Percentiles rank a stretch among this genome's conserved stretches.
phyloP scores from a whole-genome alignment of 2,329 filamentous ascomycete species.

The Chaetomiaceae sp. region DNA sequence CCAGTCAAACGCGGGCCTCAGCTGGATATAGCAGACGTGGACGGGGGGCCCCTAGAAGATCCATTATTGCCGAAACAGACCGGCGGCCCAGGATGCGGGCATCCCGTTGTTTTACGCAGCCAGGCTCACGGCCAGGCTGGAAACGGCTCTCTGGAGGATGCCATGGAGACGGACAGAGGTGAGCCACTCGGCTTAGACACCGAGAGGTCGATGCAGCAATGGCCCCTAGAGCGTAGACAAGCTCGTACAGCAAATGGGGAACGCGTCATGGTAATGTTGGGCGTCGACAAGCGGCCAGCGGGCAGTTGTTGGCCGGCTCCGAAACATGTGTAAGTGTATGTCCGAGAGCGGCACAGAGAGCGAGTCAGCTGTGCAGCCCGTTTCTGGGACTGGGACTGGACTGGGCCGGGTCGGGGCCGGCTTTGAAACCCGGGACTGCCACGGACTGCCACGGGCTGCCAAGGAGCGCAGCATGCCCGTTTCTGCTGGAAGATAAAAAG shows the following conservation, averaged over 20 bases:
- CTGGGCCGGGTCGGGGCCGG: conserved; percentile 2
- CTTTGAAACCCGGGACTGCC: conserved; percentile 20
- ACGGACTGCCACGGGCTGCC: neutral
- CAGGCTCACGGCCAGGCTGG: conserved; percentile 7
- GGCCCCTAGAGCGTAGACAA: neutral
- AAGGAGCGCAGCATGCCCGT: neutral
- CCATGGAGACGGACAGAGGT: neutral
- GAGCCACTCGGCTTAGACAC: conserved; percentile 4
- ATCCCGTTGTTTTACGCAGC: conserved; percentile 3
- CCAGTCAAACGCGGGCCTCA: conserved; percentile 1
- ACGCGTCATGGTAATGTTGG: neutral
- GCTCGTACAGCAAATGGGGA: neutral
- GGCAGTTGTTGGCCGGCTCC: conserved; percentile 14
- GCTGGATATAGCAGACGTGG: conserved; percentile 11
- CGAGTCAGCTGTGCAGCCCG: conserved; percentile 7
- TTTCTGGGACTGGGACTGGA: conserved; percentile 9
- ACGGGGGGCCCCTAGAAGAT: conserved; percentile 1
- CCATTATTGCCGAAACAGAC: conserved; percentile 13
- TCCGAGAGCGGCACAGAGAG: conserved; percentile 16
- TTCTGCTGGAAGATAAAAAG: neutral
- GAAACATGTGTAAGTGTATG: conserved; percentile 11
- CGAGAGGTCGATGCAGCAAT: neutral
- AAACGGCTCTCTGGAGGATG: conserved; percentile 3
- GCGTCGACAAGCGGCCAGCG: conserved; percentile 1
- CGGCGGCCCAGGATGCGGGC: conserved; percentile 13